Base-by-base conservation (phyloP, 129 eudicot genomes). In the Mikania micrantha region DNA sequence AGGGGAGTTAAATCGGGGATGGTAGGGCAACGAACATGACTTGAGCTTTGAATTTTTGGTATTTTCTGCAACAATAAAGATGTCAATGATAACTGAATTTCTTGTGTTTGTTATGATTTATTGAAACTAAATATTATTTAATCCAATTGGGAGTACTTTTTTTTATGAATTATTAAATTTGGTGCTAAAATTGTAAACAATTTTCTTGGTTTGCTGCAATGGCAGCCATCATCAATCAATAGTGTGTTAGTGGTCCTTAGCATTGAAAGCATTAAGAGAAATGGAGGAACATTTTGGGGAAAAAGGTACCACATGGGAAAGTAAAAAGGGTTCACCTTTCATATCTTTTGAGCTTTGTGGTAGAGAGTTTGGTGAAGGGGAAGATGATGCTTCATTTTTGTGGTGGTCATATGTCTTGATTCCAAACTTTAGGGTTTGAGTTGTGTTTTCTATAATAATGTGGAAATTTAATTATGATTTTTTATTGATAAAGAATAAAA, bases 241-340 rank as follows among this genome's bases (percentile, higher is more conserved):
- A 53, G 77, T 73, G 77, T 63, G 52, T 59, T 60, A 67, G 79
- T 75, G 79, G 79, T 75, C 79, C 79, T 53, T 65, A 15, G 71
- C 71, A 63, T 72, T 73, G 73, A 67, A 58, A 45, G 69, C 79
- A 44, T 67, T 67, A 35, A 45, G 74, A 36, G 76, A 74, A 67
- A 75, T 75, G 74, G 62, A 69, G 74, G 79, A 75, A 20, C 74
- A 59, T 59, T 67, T 67, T 47, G 45, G 70, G 79, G 31, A 34
- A 75, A 75, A 75, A 47, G 74, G 79, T 58, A 75, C 79, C 79
- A 63, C 79, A 75, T 59, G 79, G 74, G 69, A 75, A 75, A 75
- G 74, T 49, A 67, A 67, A 69, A 75, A 67, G 64, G 74, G 52
- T 67, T 75, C 74, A 47, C 70, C 63, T 75, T 67, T 57, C 63